A percentile compares a stretch with the other conserved stretches of the same genome.
Evolutionary conservation across 257 asterid species (phyloP).

Genomic region (Nicotiana undulata): DNA sequence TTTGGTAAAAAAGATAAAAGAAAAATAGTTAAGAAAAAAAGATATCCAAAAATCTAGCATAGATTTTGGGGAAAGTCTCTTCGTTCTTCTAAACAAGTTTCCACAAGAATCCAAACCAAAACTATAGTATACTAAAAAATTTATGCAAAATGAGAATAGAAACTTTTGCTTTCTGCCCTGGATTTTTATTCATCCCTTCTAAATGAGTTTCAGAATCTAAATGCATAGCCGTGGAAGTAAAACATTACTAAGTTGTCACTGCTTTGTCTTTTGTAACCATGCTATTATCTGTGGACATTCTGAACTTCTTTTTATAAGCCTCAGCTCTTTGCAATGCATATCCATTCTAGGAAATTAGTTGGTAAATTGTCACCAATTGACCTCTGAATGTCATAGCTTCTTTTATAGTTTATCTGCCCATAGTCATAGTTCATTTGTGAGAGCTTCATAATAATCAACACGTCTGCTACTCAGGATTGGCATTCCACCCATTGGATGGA

Average conservation of each 20-base stretch:
- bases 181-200: background rate
- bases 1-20: background rate
- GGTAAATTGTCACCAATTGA: background rate
- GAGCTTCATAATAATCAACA: background rate
- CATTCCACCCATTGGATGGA: constrained; percentile 95
- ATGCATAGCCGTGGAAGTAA: background rate
- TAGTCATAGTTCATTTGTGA: background rate
- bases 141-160: background rate
- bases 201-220: background rate
- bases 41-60: background rate
- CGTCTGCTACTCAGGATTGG: constrained; percentile 48
- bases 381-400: background rate
- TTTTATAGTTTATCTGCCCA: background rate
- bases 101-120: background rate
- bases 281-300: background rate
- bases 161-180: background rate
- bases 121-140: background rate
- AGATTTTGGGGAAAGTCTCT: background rate
- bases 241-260: background rate
- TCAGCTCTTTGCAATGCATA: background rate
- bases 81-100: background rate
- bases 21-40: background rate
- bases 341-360: background rate
- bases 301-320: background rate
- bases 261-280: background rate